Evolutionary conservation across 2,329 filamentous ascomycete species (phyloP).

Genomic region (Helminthosporium solani): DNA sequence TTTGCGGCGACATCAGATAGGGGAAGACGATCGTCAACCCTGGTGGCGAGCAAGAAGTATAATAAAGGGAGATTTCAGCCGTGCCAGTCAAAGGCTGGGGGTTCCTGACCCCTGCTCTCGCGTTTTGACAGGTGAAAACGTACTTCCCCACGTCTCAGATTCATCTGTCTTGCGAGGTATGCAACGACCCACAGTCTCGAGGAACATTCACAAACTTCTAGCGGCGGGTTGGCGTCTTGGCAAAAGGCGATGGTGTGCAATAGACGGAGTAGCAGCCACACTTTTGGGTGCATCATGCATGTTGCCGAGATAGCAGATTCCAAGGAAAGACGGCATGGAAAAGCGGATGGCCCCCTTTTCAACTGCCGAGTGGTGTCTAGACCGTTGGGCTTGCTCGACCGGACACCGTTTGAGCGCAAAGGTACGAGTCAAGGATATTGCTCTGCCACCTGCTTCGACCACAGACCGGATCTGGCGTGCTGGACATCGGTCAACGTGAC

Average conservation of each 20-base stretch:
- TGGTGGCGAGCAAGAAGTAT: background rate
- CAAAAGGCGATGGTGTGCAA: too few relatives aligned
- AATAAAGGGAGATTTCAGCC: background rate
- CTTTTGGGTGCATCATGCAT: background rate
- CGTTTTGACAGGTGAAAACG: slow-evolving; percentile 25
- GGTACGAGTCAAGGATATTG: background rate
- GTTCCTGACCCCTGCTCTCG: slow-evolving; percentile 12
- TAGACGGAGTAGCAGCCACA: too few relatives aligned
- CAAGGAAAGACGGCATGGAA: slow-evolving; percentile 13
- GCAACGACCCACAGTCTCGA: slow-evolving; percentile 1
- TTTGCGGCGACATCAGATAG: slow-evolving; percentile 3
- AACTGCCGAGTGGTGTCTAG: slow-evolving; percentile 30
- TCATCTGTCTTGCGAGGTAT: slow-evolving; percentile 11
- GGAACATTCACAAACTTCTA: slow-evolving; percentile 23
- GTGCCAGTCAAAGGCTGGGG: slow-evolving; percentile 1
- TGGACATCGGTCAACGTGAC: slow-evolving; percentile 17
- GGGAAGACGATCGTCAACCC: slow-evolving; percentile 4
- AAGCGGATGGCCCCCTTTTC: slow-evolving; percentile 3
- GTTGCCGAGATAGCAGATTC: slow-evolving; percentile 17
- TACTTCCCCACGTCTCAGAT: slow-evolving; percentile 36
- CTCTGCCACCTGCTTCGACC: background rate
- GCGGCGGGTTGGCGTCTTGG: slow-evolving; percentile 18
- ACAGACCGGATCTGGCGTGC: too few relatives aligned
- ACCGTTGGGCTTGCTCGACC: slow-evolving; percentile 10
- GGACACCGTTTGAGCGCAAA: slow-evolving; percentile 1